A percentile compares a stretch with the other conserved stretches of the same genome.
Evolutionary conservation across 2,329 filamentous ascomycete genomes (phyloP).

Genomic region (Aspergillus clavatus): DNA sequence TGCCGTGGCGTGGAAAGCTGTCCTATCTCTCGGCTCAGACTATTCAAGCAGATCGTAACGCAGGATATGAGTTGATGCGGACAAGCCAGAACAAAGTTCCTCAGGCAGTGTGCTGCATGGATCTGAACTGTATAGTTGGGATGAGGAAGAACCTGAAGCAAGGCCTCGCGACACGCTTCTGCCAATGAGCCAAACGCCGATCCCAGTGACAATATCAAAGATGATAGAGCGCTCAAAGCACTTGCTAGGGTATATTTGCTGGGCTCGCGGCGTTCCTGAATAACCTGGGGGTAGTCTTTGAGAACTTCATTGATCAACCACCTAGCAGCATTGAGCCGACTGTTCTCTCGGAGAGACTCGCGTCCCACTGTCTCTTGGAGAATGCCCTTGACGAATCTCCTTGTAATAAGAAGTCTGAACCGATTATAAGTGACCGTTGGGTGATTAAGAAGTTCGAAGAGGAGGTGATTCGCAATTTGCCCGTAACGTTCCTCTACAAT

Average conservation of each 20-base stretch:
- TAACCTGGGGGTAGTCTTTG: constrained; percentile 87
- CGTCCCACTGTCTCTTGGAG: constrained; percentile 78
- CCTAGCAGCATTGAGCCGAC: constrained; percentile 76
- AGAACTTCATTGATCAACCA: constrained; percentile 80
- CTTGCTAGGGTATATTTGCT: constrained; percentile 79
- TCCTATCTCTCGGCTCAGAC: constrained; percentile 77
- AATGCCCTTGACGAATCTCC: constrained; percentile 77
- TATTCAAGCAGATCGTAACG: constrained; percentile 95
- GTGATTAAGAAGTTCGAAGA: constrained; percentile 73
- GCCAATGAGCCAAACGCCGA: constrained; percentile 75
- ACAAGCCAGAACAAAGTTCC: constrained; percentile 81
- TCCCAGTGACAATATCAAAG: constrained; percentile 72
- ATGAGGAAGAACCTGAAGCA: constrained; percentile 87
- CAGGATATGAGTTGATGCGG: constrained; percentile 88
- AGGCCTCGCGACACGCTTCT: constrained; percentile 76
- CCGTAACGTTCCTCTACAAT: constrained; percentile 79
- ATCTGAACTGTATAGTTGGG: constrained; percentile 96
- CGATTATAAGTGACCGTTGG: constrained; percentile 73
- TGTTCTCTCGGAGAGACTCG: constrained; percentile 80
- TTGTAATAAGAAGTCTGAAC: constrained; percentile 77
- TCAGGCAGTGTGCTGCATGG: constrained; percentile 78
- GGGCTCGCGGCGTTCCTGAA: constrained; percentile 83
- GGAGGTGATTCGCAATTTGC: constrained; percentile 73
- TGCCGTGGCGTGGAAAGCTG: constrained; percentile 70
- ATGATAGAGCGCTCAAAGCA: constrained; percentile 71